Percentiles rank a stretch among this genome's conserved stretches.
These are phyloP conservation scores for Phytophthora europaea DNA, from an alignment of 352 stramenopile species.

Conservation along the genomic window DNA sequence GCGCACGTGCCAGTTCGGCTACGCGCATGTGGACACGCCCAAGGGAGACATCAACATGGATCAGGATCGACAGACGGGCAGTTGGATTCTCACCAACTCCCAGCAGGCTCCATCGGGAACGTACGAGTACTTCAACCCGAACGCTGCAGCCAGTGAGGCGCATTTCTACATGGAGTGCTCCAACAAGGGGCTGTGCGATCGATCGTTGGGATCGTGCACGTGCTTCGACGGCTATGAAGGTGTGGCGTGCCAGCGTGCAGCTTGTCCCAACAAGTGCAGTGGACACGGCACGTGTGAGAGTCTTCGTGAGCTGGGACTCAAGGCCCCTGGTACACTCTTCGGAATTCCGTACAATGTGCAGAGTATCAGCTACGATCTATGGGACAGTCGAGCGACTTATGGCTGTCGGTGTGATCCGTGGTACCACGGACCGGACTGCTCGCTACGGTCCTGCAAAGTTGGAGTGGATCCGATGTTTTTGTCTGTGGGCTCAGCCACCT, in stretches of 20 bases:
- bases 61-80: constrained; percentile 20
- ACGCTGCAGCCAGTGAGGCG: constrained; percentile 54
- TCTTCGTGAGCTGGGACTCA: constrained; percentile 65
- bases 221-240: constrained; percentile 95
- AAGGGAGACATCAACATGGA: constrained; percentile 96
- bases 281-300: constrained; percentile 80
- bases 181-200: constrained; percentile 95
- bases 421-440: constrained; percentile 90
- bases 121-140: constrained; percentile 81
- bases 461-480: constrained; percentile 78
- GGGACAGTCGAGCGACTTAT: constrained; percentile 86
- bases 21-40: constrained; percentile 92
- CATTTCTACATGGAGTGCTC: constrained; percentile 96
- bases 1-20: constrained; percentile 88
- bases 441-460: constrained; percentile 68
- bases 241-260: constrained; percentile 81
- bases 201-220: constrained; percentile 76
- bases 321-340: constrained; percentile 56
- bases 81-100: constrained; percentile 76
- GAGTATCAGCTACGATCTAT: constrained; percentile 67
- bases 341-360: constrained; percentile 24
- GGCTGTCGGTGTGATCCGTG: constrained; percentile 92
- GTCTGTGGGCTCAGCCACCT: constrained; percentile 42
- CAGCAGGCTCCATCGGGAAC: constrained; percentile 74
- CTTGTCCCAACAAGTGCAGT: constrained; percentile 79